Evolutionary conservation across 1,139 yeast genomes (phyloP).

Genomic region (Candida albicans): DNA sequence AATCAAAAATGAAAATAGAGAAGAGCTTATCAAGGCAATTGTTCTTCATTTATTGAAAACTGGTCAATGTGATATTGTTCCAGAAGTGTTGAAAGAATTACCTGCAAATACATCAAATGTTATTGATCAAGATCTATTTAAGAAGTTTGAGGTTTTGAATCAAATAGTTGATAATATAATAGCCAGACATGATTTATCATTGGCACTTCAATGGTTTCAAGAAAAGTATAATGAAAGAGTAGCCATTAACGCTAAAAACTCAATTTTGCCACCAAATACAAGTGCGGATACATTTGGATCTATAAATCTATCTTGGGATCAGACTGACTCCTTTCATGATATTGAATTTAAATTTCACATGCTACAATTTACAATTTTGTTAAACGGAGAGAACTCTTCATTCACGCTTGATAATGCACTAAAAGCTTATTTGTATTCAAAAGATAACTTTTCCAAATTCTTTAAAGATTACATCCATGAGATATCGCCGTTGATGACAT

Average conservation of each 20-base stretch:
- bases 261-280: background rate
- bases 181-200: slow-evolving; percentile 32
- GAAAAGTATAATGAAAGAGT: slow-evolving; percentile 21
- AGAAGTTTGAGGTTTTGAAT: slow-evolving; percentile 32
- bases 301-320: background rate
- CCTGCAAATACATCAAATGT: slow-evolving; percentile 14
- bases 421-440: slow-evolving; percentile 58
- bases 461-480: slow-evolving; percentile 38
- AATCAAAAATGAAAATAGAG: slow-evolving; percentile 29
- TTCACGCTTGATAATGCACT: slow-evolving; percentile 28
- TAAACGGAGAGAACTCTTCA: slow-evolving; percentile 25
- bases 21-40: slow-evolving; percentile 41
- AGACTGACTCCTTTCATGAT: slow-evolving; percentile 10
- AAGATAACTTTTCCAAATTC: slow-evolving; percentile 50
- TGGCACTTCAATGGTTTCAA: slow-evolving; percentile 39
- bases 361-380: slow-evolving; percentile 51
- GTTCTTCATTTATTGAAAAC: slow-evolving; percentile 42
- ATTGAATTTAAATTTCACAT: slow-evolving; percentile 67
- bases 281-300: background rate
- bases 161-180: slow-evolving; percentile 39
- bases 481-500: slow-evolving; percentile 55
- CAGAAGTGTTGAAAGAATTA: slow-evolving; percentile 30
- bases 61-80: slow-evolving; percentile 42
- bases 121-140: slow-evolving; percentile 27
- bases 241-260: background rate